Evolutionary conservation across 2,329 filamentous ascomycete genomes (phyloP).

Genomic region (Monascus ruber): DNA sequence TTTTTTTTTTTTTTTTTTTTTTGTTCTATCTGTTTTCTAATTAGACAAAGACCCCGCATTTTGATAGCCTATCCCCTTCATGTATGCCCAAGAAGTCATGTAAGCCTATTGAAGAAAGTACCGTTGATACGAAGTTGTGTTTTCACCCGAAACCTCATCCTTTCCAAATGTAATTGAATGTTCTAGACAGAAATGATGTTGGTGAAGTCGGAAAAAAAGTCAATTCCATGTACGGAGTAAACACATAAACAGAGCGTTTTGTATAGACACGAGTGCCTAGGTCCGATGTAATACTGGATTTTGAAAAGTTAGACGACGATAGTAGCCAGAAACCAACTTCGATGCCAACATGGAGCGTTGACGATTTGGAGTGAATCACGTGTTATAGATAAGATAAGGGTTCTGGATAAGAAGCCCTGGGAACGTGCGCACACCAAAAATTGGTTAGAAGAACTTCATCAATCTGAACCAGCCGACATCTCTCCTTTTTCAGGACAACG

Average conservation of each 20-base stretch:
- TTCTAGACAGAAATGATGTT: conserved; percentile 1
- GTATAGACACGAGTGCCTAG: too few relatives aligned
- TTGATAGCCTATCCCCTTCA: conserved; percentile 22
- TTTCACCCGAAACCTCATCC: conserved; percentile 1
- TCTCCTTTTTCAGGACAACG: conserved; percentile 6
- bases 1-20: too few relatives aligned
- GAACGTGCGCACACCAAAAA: conserved; percentile 20
- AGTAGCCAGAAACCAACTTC: too few relatives aligned
- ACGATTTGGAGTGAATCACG: too few relatives aligned
- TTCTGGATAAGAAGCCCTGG: conserved; percentile 15
- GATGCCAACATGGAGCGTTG: too few relatives aligned
- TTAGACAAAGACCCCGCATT: conserved; percentile 24
- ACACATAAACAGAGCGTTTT: too few relatives aligned
- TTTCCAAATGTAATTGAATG: conserved; percentile 8
- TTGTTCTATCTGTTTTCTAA: conserved; percentile 19
- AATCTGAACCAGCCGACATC: conserved; percentile 6
- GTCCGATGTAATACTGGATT: too few relatives aligned
- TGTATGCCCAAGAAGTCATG: conserved; percentile 33
- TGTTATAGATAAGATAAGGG: conserved; percentile 14
- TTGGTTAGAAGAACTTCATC: conserved; percentile 1
- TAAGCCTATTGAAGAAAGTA: conserved; percentile 25
- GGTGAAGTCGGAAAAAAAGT: background rate
- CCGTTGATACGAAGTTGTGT: conserved; percentile 21
- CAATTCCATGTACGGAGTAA: too few relatives aligned
- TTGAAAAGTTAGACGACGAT: too few relatives aligned